These are phyloP conservation scores for Boletellus sp. DNA, from an alignment of 768 basidiomycete genomes.

Conservation along the genomic window DNA sequence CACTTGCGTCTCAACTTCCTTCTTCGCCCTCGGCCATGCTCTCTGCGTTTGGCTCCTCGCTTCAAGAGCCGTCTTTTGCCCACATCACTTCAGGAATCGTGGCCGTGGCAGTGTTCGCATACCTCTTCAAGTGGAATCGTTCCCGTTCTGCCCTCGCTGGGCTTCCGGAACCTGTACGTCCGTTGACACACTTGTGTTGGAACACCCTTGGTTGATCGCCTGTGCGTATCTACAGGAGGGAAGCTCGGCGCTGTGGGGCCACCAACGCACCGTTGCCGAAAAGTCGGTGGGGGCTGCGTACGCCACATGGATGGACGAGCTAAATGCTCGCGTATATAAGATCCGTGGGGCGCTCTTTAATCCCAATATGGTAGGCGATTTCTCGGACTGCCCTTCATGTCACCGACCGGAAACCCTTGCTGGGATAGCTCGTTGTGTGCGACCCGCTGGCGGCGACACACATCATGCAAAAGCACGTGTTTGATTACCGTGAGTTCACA, in stretches of 20 bases:
- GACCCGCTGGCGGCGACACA: slow-evolving; percentile 5
- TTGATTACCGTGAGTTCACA: slow-evolving; percentile 6
- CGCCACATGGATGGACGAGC: slow-evolving; percentile 1
- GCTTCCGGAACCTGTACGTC: slow-evolving; percentile 1
- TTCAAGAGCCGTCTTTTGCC: background rate
- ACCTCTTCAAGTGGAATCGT: background rate
- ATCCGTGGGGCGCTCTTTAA: slow-evolving; percentile 4
- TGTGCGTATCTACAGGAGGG: background rate
- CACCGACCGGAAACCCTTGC: background rate
- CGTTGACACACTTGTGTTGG: background rate
- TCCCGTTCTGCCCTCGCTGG: background rate
- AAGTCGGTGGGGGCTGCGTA: slow-evolving; percentile 5
- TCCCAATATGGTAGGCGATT: slow-evolving; percentile 1
- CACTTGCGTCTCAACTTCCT: background rate
- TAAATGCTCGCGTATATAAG: slow-evolving; percentile 3
- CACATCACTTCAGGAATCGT: background rate
- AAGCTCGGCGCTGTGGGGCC: slow-evolving; percentile 3
- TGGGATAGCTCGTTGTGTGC: background rate
- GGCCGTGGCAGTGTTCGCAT: background rate
- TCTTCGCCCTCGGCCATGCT: background rate
- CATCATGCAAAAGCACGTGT: slow-evolving; percentile 9
- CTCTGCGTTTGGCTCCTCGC: background rate
- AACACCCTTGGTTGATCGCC: background rate
- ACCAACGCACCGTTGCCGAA: slow-evolving; percentile 1
- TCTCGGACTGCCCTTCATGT: background rate